Conservation (phyloP, 2,329 filamentous ascomycete genomes). For the Penicillium freii region DNA sequence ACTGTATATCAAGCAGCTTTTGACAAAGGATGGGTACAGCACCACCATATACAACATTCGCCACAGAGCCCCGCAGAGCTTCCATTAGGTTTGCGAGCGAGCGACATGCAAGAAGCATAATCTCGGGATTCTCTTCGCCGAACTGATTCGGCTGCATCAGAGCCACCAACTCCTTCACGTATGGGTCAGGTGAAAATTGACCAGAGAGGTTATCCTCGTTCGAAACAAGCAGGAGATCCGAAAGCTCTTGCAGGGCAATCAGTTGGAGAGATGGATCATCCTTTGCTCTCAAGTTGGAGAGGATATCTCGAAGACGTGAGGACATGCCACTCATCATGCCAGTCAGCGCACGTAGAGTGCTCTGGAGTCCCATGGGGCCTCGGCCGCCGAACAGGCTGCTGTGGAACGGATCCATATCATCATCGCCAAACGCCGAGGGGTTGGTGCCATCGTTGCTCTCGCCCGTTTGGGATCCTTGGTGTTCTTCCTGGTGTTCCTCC, state of each 20-base stretch:
- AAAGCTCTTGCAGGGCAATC: slow-evolving; percentile 88
- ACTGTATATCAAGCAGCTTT: slow-evolving; percentile 92
- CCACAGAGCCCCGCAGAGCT: slow-evolving; percentile 84
- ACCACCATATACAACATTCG: slow-evolving; percentile 95
- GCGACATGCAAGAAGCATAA: slow-evolving; percentile 94
- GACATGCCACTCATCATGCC: slow-evolving; percentile 90
- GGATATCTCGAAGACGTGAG: slow-evolving; percentile 72
- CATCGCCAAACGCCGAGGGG: slow-evolving; percentile 52
- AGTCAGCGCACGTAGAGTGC: slow-evolving; percentile 78
- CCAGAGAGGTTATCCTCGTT: slow-evolving; percentile 96
- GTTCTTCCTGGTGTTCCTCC: slow-evolving; percentile 46
- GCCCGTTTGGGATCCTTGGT: slow-evolving; percentile 58
- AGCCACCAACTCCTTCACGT: slow-evolving; percentile 87
- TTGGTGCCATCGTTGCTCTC: slow-evolving; percentile 65
- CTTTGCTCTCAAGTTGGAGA: slow-evolving; percentile 73
- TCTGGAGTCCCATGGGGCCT: slow-evolving; percentile 67
- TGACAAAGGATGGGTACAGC: slow-evolving; percentile 92
- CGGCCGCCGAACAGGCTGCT: slow-evolving; percentile 64
- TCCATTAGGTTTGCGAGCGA: slow-evolving; percentile 98
- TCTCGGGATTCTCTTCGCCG: slow-evolving; percentile 87
- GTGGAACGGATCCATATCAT: slow-evolving; percentile 61
- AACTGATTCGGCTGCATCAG: slow-evolving; percentile 90
- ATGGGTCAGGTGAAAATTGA: slow-evolving; percentile 90
- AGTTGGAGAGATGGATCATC: slow-evolving; percentile 84
- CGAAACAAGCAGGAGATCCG: slow-evolving; percentile 87